phyloP scores from a whole-genome alignment of 306 rosid species.

The Fagus crenata region DNA sequence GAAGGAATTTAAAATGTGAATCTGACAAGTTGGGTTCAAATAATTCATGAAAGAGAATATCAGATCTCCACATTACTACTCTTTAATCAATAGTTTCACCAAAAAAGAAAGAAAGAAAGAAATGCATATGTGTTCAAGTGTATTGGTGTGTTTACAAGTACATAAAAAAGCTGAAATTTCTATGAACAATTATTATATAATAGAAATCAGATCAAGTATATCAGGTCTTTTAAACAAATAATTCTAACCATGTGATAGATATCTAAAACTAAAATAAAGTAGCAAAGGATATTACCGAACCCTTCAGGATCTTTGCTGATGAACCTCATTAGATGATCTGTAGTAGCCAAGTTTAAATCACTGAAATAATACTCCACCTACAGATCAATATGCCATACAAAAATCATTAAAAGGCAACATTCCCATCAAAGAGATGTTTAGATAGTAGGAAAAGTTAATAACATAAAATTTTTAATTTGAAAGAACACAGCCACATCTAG shows the following conservation, averaged over 20 bases:
- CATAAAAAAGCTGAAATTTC: not conserved
- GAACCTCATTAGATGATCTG: constrained; percentile 97
- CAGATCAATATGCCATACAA: constrained; percentile 27
- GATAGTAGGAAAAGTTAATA: not conserved
- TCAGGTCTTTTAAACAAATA: not conserved
- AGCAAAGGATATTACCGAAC: constrained; percentile 58
- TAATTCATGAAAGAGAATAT: too few relatives aligned
- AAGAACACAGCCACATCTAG: not conserved
- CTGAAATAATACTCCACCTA: constrained; percentile 99
- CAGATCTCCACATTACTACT: not conserved
- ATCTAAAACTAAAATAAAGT: not conserved
- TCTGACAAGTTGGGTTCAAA: too few relatives aligned
- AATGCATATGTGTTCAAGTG: not conserved
- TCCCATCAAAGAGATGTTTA: constrained; percentile 12
- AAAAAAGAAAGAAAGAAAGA: not conserved
- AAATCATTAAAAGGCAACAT: constrained; percentile 28
- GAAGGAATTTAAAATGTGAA: constrained; percentile 19
- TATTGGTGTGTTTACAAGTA: not conserved
- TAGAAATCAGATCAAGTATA: not conserved
- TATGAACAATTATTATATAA: not conserved
- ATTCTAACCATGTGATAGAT: not conserved
- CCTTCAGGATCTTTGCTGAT: constrained; percentile 92
- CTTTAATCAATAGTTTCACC: constrained; percentile 7
- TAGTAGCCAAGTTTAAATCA: constrained; percentile 91
- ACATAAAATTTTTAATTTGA: not conserved